phyloP scores from a whole-genome alignment of 1,284 basidiomycete species.

The Cryptococcus amylolentus region DNA sequence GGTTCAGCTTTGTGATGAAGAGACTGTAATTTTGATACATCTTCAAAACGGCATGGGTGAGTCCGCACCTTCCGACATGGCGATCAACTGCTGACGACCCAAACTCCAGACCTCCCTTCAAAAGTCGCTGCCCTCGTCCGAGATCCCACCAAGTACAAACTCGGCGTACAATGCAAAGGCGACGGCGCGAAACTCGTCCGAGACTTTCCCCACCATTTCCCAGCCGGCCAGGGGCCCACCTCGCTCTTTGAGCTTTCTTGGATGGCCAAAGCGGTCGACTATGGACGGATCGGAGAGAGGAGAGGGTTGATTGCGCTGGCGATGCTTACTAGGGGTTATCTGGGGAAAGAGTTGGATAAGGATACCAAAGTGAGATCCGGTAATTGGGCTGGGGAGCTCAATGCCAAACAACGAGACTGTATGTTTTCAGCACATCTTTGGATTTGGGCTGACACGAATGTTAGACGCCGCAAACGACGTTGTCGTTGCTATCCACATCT shows the following conservation, averaged over 20 bases:
- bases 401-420: conserved; percentile 42
- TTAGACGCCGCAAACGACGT: conserved; percentile 52
- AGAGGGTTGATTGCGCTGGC: conserved; percentile 41
- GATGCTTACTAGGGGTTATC: conserved; percentile 35
- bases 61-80: conserved; percentile 1
- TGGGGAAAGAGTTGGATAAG: conserved; percentile 42
- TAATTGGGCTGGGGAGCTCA: conserved; percentile 38
- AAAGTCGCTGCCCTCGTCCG: conserved; percentile 36
- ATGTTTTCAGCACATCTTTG: conserved; percentile 13
- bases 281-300: conserved; percentile 19
- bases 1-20: conserved; percentile 46
- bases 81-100: neutral
- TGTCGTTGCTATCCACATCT: conserved; percentile 41
- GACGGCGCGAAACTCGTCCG: conserved; percentile 47
- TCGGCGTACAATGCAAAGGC: conserved; percentile 45
- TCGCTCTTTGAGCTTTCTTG: conserved; percentile 44
- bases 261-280: conserved; percentile 41
- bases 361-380: conserved; percentile 31
- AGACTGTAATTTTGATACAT: conserved; percentile 46
- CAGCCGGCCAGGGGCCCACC: conserved; percentile 11
- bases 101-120: conserved; percentile 26
- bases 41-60: conserved; percentile 36
- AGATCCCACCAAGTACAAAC: conserved; percentile 37
- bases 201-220: conserved; percentile 36
- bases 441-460: neutral